phyloP scores from a whole-genome alignment of 2,329 filamentous ascomycete genomes.

The Alternaria viburni region DNA sequence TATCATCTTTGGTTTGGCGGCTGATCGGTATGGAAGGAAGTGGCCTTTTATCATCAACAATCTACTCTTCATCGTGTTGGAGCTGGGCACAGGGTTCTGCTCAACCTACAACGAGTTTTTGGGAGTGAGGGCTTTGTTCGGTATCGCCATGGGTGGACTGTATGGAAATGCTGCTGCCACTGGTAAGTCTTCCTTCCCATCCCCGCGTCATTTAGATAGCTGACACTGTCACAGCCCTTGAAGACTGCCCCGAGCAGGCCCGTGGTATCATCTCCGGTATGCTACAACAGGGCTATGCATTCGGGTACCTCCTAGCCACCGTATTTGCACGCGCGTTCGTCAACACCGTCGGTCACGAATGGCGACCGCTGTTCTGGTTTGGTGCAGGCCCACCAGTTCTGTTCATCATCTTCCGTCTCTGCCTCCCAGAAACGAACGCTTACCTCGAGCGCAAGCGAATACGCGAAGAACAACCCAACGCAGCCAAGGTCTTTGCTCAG shows the following conservation, averaged over 20 bases:
- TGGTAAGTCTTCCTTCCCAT: slow-evolving; percentile 19
- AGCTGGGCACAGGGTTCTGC: slow-evolving; percentile 66
- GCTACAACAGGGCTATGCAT: slow-evolving; percentile 69
- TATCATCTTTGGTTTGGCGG: slow-evolving; percentile 62
- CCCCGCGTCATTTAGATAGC: background rate
- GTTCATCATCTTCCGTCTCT: slow-evolving; percentile 79
- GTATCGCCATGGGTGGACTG: slow-evolving; percentile 69
- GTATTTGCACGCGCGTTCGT: slow-evolving; percentile 68
- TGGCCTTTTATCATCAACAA: slow-evolving; percentile 67
- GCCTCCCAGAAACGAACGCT: slow-evolving; percentile 77
- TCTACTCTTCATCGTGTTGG: slow-evolving; percentile 65
- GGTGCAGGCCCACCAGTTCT: slow-evolving; percentile 79
- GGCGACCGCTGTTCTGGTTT: slow-evolving; percentile 91
- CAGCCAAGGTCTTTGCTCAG: slow-evolving; percentile 71
- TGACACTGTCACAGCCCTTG: slow-evolving; percentile 53
- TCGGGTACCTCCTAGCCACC: slow-evolving; percentile 67
- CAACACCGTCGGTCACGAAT: slow-evolving; percentile 77
- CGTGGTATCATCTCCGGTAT: slow-evolving; percentile 67
- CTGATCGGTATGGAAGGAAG: slow-evolving; percentile 63
- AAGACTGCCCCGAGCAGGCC: slow-evolving; percentile 65
- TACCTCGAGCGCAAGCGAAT: slow-evolving; percentile 72
- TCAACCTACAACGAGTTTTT: slow-evolving; percentile 65
- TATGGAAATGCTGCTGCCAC: slow-evolving; percentile 69
- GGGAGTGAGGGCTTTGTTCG: slow-evolving; percentile 65
- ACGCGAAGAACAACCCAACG: slow-evolving; percentile 63